A percentile compares a stretch with the other conserved stretches of the same genome.
Conservation (phyloP, 225 moss, liverwort and hornwort genomes). For the Marchantia paleacea region DNA sequence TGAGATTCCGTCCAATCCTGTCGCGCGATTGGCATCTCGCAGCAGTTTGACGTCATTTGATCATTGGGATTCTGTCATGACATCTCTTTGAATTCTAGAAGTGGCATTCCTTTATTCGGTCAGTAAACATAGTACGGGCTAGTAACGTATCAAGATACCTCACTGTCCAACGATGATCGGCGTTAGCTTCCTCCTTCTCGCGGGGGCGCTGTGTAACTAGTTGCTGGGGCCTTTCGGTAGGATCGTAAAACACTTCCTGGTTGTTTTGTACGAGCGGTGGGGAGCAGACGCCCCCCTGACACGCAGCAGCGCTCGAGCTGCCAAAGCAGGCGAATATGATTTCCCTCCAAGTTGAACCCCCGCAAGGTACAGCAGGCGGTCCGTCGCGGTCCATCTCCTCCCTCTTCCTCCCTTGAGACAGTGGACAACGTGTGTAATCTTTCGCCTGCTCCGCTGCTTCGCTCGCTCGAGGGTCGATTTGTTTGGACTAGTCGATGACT, state of each 20-base stretch:
- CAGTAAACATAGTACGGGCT: neutral
- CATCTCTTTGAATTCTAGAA: neutral
- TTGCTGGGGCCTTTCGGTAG: neutral
- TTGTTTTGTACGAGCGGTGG: slow-evolving; percentile 2
- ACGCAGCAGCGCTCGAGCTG: neutral
- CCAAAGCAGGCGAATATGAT: neutral
- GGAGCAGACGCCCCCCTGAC: neutral
- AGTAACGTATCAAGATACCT: neutral
- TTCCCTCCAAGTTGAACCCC: neutral
- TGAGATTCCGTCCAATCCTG: neutral
- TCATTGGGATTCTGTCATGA: neutral
- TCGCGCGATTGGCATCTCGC: neutral
- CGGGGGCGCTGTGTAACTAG: neutral
- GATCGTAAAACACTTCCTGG: neutral
- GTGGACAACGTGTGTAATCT: neutral
- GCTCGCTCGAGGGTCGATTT: no score
- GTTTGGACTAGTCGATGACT: no score
- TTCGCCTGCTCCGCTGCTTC: no score
- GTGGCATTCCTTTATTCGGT: neutral
- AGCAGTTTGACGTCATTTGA: neutral
- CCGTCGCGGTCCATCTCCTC: neutral
- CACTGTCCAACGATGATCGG: neutral
- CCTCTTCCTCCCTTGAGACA: neutral
- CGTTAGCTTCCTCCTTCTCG: neutral
- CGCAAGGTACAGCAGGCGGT: neutral